A percentile compares a stretch with the other conserved stretches of the same genome.
Evolutionary conservation across 192 early-diverging fungal species (phyloP).

Genomic region (Gorgonomyces haynaldii): DNA sequence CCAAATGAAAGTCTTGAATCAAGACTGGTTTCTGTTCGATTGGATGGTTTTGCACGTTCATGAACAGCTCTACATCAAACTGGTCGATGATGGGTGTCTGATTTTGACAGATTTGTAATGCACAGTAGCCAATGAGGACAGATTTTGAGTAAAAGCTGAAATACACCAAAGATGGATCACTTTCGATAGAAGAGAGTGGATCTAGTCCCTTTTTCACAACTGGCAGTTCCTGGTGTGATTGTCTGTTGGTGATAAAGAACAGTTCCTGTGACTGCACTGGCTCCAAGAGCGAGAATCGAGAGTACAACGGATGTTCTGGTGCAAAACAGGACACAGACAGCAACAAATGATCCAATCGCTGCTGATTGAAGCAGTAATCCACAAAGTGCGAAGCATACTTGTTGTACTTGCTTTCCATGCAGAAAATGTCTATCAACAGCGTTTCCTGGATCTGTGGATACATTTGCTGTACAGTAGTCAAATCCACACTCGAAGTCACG

Average conservation of each 20-base stretch:
- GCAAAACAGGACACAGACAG: no score
- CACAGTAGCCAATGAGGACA: no score
- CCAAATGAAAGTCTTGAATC: constrained; percentile 20
- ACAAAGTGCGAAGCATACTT: no score
- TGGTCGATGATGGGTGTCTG: constrained; percentile 28
- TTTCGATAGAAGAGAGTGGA: no score
- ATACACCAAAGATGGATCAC: no score
- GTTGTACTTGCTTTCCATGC: not conserved
- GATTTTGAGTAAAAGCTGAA: not conserved
- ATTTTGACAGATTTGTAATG: constrained; percentile 21
- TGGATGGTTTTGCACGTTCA: constrained; percentile 11
- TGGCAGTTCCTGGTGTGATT: constrained; percentile 5
- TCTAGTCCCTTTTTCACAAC: no score
- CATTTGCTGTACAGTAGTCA: constrained; percentile 16
- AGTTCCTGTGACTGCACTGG: no score
- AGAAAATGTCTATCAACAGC: constrained; percentile 13
- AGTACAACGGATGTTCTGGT: no score
- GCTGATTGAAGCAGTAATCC: no score
- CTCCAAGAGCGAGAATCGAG: no score
- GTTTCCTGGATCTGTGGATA: constrained; percentile 24
- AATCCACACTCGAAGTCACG: constrained; percentile 30
- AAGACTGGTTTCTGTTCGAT: constrained; percentile 10
- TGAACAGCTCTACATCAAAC: constrained; percentile 35
- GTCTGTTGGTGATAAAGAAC: constrained; percentile 2
- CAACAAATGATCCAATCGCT: no score